Conservation (phyloP, 257 asterid genomes). For the Ballota nigra region DNA sequence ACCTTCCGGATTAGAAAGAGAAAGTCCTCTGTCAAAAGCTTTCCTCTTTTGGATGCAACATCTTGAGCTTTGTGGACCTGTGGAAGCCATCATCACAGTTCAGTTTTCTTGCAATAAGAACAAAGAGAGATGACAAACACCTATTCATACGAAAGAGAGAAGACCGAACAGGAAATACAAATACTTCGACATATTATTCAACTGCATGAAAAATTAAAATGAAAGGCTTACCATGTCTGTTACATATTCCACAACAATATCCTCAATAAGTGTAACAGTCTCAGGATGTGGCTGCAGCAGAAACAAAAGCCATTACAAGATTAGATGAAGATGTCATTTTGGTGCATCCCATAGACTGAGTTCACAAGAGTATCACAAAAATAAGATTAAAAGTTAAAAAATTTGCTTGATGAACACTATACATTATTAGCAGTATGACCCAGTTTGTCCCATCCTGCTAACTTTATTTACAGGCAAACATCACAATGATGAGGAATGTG, state of each 20-base stretch:
- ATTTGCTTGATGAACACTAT: not conserved
- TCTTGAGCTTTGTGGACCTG: slow-evolving; percentile 96
- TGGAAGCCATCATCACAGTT: not conserved
- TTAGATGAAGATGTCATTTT: slow-evolving; percentile 1
- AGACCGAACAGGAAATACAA: not conserved
- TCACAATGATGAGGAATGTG: not conserved
- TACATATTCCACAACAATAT: slow-evolving; percentile 91
- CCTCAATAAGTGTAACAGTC: slow-evolving; percentile 86
- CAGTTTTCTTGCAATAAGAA: not conserved
- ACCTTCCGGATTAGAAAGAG: slow-evolving; percentile 84
- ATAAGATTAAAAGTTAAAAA: not conserved
- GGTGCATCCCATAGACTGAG: not conserved
- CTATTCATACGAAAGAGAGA: not conserved
- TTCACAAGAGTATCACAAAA: not conserved
- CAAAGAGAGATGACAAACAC: not conserved
- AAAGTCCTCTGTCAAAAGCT: slow-evolving; percentile 84
- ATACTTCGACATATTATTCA: not conserved
- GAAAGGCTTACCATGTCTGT: slow-evolving; percentile 68
- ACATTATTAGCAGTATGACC: no score
- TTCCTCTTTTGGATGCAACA: slow-evolving; percentile 75
- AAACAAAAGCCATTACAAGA: slow-evolving; percentile 16
- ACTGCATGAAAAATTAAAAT: not conserved
- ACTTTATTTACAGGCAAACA: slow-evolving; percentile 9
- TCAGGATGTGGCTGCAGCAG: slow-evolving; percentile 83
- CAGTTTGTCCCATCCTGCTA: not conserved